Evolutionary conservation across 768 basidiomycete genomes (phyloP).

Genomic region (Agaricus bisporus): DNA sequence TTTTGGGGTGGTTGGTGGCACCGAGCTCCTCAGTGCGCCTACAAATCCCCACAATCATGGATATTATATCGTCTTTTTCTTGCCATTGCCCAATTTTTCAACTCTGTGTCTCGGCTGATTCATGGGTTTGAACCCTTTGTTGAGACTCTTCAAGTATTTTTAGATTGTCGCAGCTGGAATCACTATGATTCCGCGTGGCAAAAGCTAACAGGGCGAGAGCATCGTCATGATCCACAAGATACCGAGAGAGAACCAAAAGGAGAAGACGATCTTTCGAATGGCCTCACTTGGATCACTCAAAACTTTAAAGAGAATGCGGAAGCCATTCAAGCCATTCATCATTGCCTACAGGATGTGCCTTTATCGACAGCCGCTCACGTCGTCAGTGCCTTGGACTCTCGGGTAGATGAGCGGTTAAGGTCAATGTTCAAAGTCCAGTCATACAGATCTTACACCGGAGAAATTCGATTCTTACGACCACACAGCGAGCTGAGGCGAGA

Average conservation of each 20-base stretch:
- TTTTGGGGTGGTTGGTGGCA: background rate
- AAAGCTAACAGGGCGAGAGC: background rate
- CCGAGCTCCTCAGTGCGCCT: constrained; percentile 16
- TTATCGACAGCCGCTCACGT: constrained; percentile 2
- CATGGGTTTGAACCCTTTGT: background rate
- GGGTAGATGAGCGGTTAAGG: background rate
- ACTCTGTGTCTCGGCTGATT: background rate
- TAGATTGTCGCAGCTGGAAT: background rate
- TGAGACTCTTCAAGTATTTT: background rate
- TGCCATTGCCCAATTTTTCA: constrained; percentile 11
- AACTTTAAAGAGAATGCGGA: background rate
- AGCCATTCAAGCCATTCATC: background rate
- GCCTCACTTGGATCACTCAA: background rate
- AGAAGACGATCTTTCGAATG: background rate
- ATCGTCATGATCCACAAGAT: background rate
- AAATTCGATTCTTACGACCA: constrained; percentile 1
- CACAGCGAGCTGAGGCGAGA: constrained; percentile 5
- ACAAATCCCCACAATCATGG: constrained; percentile 23
- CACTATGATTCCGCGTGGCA: background rate
- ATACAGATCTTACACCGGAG: constrained; percentile 1
- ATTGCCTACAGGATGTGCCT: background rate
- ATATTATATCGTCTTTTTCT: constrained; percentile 11
- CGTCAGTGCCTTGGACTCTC: background rate
- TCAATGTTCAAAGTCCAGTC: background rate
- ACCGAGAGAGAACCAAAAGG: no score